Evolutionary conservation across 257 asterid genomes (phyloP).

Genomic region (Solanum bukasovii): DNA sequence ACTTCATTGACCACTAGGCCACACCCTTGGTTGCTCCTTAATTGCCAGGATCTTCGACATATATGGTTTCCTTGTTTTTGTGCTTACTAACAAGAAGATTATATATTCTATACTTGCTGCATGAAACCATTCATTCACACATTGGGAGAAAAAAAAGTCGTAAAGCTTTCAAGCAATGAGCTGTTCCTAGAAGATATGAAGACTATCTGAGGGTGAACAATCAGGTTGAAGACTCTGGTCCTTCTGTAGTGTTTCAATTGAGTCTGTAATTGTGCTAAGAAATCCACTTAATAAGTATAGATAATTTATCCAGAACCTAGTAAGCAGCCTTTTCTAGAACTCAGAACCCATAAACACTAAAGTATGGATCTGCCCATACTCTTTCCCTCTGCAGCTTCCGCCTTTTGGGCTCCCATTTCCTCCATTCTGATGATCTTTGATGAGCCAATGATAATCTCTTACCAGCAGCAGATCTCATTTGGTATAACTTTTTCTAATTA

Average conservation of each 20-base stretch:
- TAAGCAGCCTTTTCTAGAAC: not conserved
- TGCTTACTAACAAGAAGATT: not conserved
- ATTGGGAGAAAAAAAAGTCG: not conserved
- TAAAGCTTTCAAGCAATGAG: not conserved
- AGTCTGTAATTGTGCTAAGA: not conserved
- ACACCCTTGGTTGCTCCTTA: no score
- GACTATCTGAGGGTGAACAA: not conserved
- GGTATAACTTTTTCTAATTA: not conserved
- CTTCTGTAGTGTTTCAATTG: not conserved
- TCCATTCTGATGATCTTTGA: not conserved
- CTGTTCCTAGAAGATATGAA: not conserved
- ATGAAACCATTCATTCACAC: not conserved
- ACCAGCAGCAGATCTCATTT: not conserved
- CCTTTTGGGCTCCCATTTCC: not conserved
- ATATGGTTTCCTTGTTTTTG: not conserved
- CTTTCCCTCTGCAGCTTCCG: not conserved
- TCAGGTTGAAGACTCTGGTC: not conserved
- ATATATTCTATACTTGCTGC: not conserved
- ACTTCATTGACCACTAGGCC: no score
- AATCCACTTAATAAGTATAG: not conserved
- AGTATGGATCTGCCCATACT: not conserved
- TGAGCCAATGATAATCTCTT: not conserved
- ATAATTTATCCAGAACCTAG: not conserved
- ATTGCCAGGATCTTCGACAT: not conserved
- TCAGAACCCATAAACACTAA: not conserved